Conservation (phyloP, 495 filamentous ascomycete species). For the Durotheca rogersii region DNA sequence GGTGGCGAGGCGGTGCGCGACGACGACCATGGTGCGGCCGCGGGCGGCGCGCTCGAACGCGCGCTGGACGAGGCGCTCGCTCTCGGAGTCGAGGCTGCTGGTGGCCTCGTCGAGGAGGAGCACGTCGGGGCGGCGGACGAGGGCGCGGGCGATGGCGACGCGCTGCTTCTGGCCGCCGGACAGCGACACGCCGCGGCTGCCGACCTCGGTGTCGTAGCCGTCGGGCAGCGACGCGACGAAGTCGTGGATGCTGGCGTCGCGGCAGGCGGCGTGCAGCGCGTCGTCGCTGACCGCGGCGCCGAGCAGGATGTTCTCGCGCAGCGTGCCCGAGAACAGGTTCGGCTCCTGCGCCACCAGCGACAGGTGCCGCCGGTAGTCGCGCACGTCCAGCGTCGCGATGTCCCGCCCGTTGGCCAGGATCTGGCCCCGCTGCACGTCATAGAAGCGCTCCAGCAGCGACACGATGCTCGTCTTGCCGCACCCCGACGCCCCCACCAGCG, state of each 20-base stretch:
- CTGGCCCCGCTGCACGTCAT: slow-evolving; percentile 57
- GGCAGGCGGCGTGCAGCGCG: slow-evolving; percentile 58
- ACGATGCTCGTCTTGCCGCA: slow-evolving; percentile 78
- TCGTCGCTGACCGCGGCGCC: slow-evolving; percentile 54
- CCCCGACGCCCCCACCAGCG: slow-evolving; percentile 71
- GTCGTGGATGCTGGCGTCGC: slow-evolving; percentile 66
- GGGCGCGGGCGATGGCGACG: slow-evolving; percentile 74
- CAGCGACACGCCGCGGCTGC: slow-evolving; percentile 65
- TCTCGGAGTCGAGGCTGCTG: slow-evolving; percentile 72
- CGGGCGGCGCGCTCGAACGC: slow-evolving; percentile 67
- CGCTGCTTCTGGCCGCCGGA: slow-evolving; percentile 83
- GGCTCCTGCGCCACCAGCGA: slow-evolving; percentile 69
- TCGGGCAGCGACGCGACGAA: slow-evolving; percentile 66
- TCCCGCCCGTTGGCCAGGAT: slow-evolving; percentile 59
- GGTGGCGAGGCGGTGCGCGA: slow-evolving; percentile 65
- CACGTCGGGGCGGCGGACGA: slow-evolving; percentile 70
- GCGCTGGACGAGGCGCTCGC: slow-evolving; percentile 71
- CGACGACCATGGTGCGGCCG: slow-evolving; percentile 71
- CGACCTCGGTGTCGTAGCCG: slow-evolving; percentile 63
- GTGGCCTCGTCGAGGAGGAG: slow-evolving; percentile 84
- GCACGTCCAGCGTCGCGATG: slow-evolving; percentile 50
- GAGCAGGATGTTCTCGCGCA: slow-evolving; percentile 62
- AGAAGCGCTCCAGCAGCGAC: slow-evolving; percentile 67
- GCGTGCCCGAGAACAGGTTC: slow-evolving; percentile 56
- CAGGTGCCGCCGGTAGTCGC: slow-evolving; percentile 57